phyloP scores from a whole-genome alignment of 163 green algal species.

The Coccomyxa subellipsoidea region DNA sequence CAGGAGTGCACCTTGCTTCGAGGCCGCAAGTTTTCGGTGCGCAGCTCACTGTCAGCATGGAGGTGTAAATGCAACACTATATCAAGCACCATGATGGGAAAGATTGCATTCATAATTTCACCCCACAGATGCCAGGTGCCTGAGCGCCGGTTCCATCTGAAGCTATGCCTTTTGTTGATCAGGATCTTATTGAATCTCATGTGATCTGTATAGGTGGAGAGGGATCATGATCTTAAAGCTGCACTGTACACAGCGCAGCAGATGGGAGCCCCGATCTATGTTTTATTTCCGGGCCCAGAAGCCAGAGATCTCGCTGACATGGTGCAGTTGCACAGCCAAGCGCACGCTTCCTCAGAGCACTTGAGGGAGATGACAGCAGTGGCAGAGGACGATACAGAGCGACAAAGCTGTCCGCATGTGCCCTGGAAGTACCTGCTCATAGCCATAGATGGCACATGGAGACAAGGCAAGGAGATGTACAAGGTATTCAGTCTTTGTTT shows the following conservation, averaged over 20 bases:
- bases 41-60: background rate
- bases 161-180: background rate
- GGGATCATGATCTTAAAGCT: background rate
- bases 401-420: background rate
- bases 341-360: background rate
- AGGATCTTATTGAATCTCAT: background rate
- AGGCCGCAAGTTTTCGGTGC: slow-evolving; percentile 16
- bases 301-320: background rate
- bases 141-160: background rate
- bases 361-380: background rate
- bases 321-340: background rate
- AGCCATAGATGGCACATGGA: slow-evolving; percentile 3
- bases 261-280: background rate
- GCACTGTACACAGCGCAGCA: background rate
- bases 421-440: background rate
- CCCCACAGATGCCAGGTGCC: background rate
- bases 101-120: background rate
- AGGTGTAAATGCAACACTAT: too few relatives aligned
- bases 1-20: background rate
- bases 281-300: background rate
- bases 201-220: background rate
- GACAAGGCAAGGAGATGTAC: background rate
- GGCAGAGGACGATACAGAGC: background rate
- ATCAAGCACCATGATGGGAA: too few relatives aligned
- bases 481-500: background rate